Conservation (phyloP, 2,329 filamentous ascomycete genomes). For the Phialocephala sp. region DNA sequence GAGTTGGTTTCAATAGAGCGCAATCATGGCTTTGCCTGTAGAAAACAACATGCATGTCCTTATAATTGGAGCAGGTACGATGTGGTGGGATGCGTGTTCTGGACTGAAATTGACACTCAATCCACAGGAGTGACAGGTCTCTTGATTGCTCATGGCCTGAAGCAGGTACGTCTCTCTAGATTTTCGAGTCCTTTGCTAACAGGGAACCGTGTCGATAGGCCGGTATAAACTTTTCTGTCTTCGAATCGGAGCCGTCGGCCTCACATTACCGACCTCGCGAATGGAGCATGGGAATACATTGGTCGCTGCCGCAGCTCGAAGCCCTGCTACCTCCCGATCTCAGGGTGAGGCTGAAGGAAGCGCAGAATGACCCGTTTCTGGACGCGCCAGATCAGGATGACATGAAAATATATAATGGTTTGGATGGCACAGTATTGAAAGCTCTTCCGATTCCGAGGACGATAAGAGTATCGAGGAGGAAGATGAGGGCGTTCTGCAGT, state of each 20-base stretch:
- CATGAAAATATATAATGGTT: slow-evolving; percentile 29
- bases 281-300: slow-evolving; percentile 34
- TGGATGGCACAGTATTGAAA: slow-evolving; percentile 26
- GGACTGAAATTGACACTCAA: slow-evolving; percentile 7
- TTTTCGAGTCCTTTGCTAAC: slow-evolving; percentile 2
- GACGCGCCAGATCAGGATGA: slow-evolving; percentile 17
- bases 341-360: slow-evolving; percentile 15
- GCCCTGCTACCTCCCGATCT: slow-evolving; percentile 26
- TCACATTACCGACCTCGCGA: slow-evolving; percentile 27
- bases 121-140: slow-evolving; percentile 20
- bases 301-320: slow-evolving; percentile 25
- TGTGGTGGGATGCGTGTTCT: not conserved
- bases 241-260: slow-evolving; percentile 25
- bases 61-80: slow-evolving; percentile 21
- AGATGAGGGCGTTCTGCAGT: slow-evolving; percentile 27
- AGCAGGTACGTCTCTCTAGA: slow-evolving; percentile 19
- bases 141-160: slow-evolving; percentile 29
- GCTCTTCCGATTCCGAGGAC: slow-evolving; percentile 21
- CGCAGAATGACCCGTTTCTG: slow-evolving; percentile 26
- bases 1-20: not conserved
- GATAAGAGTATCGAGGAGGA: slow-evolving; percentile 27
- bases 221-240: slow-evolving; percentile 28
- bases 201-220: slow-evolving; percentile 9
- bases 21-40: slow-evolving; percentile 12
- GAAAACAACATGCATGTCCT: slow-evolving; percentile 13